Conservation (phyloP, 1,284 basidiomycete genomes). For the Athelia psychrophila region DNA sequence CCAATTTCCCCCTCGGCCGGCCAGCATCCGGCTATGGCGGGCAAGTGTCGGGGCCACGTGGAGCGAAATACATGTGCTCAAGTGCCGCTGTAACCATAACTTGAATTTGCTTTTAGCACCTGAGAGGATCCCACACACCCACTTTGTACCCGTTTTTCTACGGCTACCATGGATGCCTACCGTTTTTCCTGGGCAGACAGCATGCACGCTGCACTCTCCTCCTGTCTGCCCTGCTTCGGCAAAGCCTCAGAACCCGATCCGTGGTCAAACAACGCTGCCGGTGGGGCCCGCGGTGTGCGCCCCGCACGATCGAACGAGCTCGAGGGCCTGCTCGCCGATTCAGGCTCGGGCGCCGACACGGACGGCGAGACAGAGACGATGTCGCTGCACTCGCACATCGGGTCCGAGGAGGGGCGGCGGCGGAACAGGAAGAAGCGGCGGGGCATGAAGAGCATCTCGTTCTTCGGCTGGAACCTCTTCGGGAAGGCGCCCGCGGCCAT, state of each 20-base stretch:
- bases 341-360: slow-evolving; percentile 25
- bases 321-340: slow-evolving; percentile 50
- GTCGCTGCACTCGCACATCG: slow-evolving; percentile 65
- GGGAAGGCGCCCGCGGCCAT: slow-evolving; percentile 47
- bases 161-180: background rate
- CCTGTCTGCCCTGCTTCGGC: slow-evolving; percentile 58
- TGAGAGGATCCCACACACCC: too few species aligned
- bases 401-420: slow-evolving; percentile 29
- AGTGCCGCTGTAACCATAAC: background rate
- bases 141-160: too few species aligned
- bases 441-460: slow-evolving; percentile 37
- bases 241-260: slow-evolving; percentile 20
- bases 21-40: background rate
- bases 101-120: background rate
- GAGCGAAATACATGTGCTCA: too few species aligned
- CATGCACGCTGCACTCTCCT: slow-evolving; percentile 49
- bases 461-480: slow-evolving; percentile 66
- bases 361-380: slow-evolving; percentile 57
- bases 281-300: slow-evolving; percentile 30
- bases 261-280: slow-evolving; percentile 21
- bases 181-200: slow-evolving; percentile 64
- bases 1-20: too few species aligned
- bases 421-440: slow-evolving; percentile 29
- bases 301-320: slow-evolving; percentile 54
- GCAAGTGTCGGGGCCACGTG: too few species aligned